Conservation (phyloP, 108 stramenopile genomes). For the Chaetoceros tenuissimus region DNA sequence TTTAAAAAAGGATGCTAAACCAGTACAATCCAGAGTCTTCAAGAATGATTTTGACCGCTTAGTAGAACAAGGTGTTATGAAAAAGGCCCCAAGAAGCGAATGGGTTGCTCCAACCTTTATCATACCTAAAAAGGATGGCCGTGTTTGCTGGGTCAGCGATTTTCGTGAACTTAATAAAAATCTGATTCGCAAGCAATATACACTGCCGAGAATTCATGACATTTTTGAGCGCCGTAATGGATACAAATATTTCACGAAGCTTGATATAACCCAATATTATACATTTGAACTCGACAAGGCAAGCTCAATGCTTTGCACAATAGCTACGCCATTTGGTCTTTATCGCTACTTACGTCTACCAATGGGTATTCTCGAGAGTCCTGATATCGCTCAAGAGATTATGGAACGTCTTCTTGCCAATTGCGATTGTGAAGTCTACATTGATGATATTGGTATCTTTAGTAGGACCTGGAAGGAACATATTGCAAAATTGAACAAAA, state of each 20-base stretch:
- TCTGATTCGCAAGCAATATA: constrained; percentile 15
- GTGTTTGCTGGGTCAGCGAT: constrained; percentile 29
- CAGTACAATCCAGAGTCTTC: constrained; percentile 16
- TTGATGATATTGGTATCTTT: constrained; percentile 40
- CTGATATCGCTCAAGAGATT: constrained; percentile 34
- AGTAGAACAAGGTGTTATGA: constrained; percentile 14
- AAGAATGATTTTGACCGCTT: constrained; percentile 21
- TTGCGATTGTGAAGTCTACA: constrained; percentile 23
- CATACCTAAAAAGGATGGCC: constrained; percentile 21
- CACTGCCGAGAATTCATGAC: constrained; percentile 32
- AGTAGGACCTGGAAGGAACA: constrained; percentile 23
- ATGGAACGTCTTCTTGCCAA: constrained; percentile 26
- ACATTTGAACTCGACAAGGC: constrained; percentile 29
- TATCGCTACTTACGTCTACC: constrained; percentile 27
- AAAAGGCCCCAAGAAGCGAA: constrained; percentile 1
- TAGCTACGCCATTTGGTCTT: constrained; percentile 37
- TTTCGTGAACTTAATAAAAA: constrained; percentile 28
- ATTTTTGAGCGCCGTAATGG: constrained; percentile 15
- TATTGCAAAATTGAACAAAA: constrained; percentile 3
- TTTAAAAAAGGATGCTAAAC: constrained; percentile 8
- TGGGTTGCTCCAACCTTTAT: constrained; percentile 20
- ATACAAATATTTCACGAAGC: constrained; percentile 19
- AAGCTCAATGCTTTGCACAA: constrained; percentile 11
- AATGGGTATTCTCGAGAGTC: constrained; percentile 37
- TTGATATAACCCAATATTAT: constrained; percentile 27